Percentiles rank a stretch among this genome's conserved stretches.
Evolutionary conservation across 768 basidiomycete genomes (phyloP).

Genomic region (Myochromella boudieri): DNA sequence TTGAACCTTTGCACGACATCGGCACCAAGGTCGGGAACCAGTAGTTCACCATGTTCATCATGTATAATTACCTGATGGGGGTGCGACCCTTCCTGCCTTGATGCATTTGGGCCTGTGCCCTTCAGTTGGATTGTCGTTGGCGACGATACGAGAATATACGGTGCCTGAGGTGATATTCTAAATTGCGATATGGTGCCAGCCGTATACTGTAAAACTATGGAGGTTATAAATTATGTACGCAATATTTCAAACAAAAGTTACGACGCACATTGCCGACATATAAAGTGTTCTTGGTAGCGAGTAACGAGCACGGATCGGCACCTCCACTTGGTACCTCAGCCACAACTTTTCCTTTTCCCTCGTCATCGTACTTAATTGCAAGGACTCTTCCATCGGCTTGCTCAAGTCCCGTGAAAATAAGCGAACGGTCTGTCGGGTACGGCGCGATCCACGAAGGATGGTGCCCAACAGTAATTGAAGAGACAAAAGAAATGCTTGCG

Average conservation of each 20-base stretch:
- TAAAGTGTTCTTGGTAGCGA: constrained; percentile 56
- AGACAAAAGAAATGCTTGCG: constrained; percentile 42
- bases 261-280: constrained; percentile 71
- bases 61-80: constrained; percentile 71
- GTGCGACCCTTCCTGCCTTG: constrained; percentile 72
- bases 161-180: constrained; percentile 49
- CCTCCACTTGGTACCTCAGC: constrained; percentile 54
- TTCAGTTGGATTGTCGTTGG: constrained; percentile 41
- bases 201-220: constrained; percentile 52
- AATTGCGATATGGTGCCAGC: constrained; percentile 59
- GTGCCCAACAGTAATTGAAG: constrained; percentile 49
- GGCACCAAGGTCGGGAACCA: constrained; percentile 75
- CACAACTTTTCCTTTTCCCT: constrained; percentile 52
- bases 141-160: constrained; percentile 39
- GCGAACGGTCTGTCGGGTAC: constrained; percentile 52
- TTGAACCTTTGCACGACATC: constrained; percentile 64
- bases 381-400: constrained; percentile 64
- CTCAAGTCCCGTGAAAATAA: constrained; percentile 69
- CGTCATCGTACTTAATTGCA: constrained; percentile 55
- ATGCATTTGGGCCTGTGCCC: constrained; percentile 61
- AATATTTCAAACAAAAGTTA: not conserved
- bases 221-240: not conserved
- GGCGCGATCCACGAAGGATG: constrained; percentile 78
- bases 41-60: constrained; percentile 50
- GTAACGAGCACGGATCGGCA: constrained; percentile 61